Percentiles rank a stretch among this genome's conserved stretches.
phyloP scores from a whole-genome alignment of 2,329 filamentous ascomycete species.

The Aureobasidium sp. region DNA sequence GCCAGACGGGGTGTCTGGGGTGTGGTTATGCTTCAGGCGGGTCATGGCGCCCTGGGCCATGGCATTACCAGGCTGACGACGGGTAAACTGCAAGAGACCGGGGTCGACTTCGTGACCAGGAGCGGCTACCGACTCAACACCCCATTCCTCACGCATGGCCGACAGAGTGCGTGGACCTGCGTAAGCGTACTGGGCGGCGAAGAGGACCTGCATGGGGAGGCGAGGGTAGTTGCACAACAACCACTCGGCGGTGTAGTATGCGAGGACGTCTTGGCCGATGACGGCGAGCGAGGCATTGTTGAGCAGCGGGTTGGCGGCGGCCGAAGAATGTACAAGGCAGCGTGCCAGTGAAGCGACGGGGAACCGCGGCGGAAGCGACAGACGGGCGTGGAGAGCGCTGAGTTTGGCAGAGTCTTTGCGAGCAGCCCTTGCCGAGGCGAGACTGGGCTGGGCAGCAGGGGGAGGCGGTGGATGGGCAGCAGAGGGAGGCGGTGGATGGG shows the following conservation, averaged over 20 bases:
- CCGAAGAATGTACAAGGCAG: conserved; percentile 76
- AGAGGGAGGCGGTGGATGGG: not conserved
- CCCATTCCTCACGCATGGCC: conserved; percentile 76
- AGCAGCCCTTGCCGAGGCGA: not conserved
- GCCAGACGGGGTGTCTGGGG: conserved; percentile 2
- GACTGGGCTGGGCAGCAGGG: not conserved
- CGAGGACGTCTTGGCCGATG: conserved; percentile 74
- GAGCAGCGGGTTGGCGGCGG: conserved; percentile 70
- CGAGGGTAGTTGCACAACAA: conserved; percentile 85
- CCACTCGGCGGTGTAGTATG: conserved; percentile 83
- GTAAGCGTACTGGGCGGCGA: conserved; percentile 78
- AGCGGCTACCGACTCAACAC: conserved; percentile 77
- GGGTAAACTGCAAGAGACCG: conserved; percentile 74
- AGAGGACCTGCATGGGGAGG: conserved; percentile 80
- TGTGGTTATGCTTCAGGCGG: conserved; percentile 30
- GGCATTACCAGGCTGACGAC: conserved; percentile 38
- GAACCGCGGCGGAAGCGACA: conserved; percentile 72
- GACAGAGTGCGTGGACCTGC: conserved; percentile 68
- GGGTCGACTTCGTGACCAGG: conserved; percentile 90
- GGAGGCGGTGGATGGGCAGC: not conserved
- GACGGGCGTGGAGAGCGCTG: conserved; percentile 81
- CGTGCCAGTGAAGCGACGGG: conserved; percentile 81
- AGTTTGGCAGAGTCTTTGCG: conserved; percentile 70
- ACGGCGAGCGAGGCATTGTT: conserved; percentile 83
- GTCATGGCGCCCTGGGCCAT: conserved; percentile 28